These are phyloP conservation scores for Geranium brycei DNA, from an alignment of 345 rosid species.

Conservation along the genomic window DNA sequence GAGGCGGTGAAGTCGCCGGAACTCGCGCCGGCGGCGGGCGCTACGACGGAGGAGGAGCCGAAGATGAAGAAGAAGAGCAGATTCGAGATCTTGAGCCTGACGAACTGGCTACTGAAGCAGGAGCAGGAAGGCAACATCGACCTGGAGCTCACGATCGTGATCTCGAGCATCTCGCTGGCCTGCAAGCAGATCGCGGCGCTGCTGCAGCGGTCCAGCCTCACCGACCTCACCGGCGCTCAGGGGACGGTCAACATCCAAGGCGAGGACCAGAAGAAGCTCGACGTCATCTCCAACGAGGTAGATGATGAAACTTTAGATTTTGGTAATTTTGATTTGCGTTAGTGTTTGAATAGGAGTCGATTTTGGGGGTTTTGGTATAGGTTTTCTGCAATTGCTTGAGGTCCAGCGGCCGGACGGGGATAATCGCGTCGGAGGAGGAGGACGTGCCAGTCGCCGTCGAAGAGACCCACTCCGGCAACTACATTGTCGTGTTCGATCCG, in stretches of 20 bases:
- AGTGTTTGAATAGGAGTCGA: not conserved
- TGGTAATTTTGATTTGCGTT: not conserved
- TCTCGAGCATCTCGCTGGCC: constrained; percentile 27
- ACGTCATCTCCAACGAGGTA: constrained; percentile 32
- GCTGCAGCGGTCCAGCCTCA: constrained; percentile 24
- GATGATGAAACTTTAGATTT: not conserved
- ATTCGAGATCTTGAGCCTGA: constrained; percentile 19
- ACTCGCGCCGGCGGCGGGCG: not conserved
- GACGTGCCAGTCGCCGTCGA: constrained; percentile 28
- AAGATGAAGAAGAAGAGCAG: constrained; percentile 10
- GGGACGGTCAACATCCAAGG: constrained; percentile 33
- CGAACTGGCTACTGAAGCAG: constrained; percentile 27
- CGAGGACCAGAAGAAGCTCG: constrained; percentile 35
- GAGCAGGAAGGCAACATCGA: constrained; percentile 28
- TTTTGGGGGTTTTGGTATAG: constrained; percentile 3
- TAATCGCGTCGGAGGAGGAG: constrained; percentile 31
- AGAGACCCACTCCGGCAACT: constrained; percentile 29
- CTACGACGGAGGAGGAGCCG: not conserved
- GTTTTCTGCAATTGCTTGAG: constrained; percentile 28
- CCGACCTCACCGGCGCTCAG: constrained; percentile 25
- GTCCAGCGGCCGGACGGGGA: constrained; percentile 25
- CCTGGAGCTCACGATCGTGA: constrained; percentile 24
- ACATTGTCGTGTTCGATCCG: constrained; percentile 26
- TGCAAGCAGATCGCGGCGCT: constrained; percentile 30
- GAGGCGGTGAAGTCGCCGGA: constrained; percentile 2